phyloP scores from a whole-genome alignment of 2,329 filamentous ascomycete species.

The Penicillium brevicompactum region DNA sequence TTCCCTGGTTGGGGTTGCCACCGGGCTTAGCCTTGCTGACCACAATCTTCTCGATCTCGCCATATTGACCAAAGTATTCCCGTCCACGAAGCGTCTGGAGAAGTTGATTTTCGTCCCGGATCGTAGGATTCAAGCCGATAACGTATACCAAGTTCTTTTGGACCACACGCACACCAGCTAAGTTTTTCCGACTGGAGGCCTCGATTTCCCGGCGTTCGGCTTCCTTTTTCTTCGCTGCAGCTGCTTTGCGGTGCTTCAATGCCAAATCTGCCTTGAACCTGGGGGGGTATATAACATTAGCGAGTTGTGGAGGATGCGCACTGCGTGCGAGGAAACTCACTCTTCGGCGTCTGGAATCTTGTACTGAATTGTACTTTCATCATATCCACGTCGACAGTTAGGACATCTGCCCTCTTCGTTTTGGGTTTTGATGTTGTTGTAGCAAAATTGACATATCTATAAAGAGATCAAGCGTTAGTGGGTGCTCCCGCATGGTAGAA shows the following conservation, averaged over 20 bases:
- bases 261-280: slow-evolving; percentile 55
- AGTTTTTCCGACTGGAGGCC: slow-evolving; percentile 90
- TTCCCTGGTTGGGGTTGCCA: slow-evolving; percentile 71
- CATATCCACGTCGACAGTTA: slow-evolving; percentile 93
- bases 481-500: background rate
- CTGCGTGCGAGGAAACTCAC: slow-evolving; percentile 57
- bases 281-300: slow-evolving; percentile 24
- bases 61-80: slow-evolving; percentile 97
- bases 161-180: slow-evolving; percentile 91
- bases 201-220: slow-evolving; percentile 95
- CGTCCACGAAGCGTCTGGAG: slow-evolving; percentile 85
- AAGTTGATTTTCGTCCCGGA: slow-evolving; percentile 82
- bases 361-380: slow-evolving; percentile 96
- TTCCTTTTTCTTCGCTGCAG: slow-evolving; percentile 87
- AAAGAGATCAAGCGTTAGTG: slow-evolving; percentile 12
- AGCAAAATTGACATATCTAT: slow-evolving; percentile 99
- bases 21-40: slow-evolving; percentile 92
- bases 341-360: slow-evolving; percentile 94
- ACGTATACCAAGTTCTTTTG: slow-evolving; percentile 99
- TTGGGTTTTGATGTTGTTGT: slow-evolving; percentile 98
- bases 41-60: slow-evolving; percentile 97
- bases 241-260: slow-evolving; percentile 86
- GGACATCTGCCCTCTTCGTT: slow-evolving; percentile 91
- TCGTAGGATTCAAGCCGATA: slow-evolving; percentile 86
- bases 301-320: slow-evolving; percentile 11